Conservation (phyloP, 140 eudicot genomes). For the Flaveria floridana region DNA sequence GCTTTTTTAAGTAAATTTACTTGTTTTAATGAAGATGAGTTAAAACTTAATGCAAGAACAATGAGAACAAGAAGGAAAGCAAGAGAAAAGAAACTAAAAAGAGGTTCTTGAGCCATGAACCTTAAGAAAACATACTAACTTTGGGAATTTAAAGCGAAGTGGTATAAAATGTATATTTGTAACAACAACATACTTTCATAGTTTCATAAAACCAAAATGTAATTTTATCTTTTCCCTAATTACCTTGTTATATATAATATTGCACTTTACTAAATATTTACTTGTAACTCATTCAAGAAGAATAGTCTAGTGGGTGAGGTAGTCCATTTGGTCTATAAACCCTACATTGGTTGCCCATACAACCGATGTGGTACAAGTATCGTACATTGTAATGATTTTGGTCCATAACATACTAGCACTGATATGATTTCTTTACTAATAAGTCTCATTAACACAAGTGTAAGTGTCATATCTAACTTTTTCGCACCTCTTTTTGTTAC, state of each 20-base stretch:
- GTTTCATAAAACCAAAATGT: background rate
- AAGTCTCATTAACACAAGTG: too few relatives aligned
- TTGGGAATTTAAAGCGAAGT: background rate
- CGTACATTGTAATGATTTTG: too few relatives aligned
- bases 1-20: background rate
- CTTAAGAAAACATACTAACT: background rate
- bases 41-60: background rate
- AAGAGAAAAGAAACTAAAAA: conserved; percentile 1
- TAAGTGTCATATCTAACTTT: too few relatives aligned
- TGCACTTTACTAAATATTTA: too few relatives aligned
- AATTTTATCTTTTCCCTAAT: too few relatives aligned
- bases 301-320: too few relatives aligned
- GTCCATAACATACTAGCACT: too few relatives aligned
- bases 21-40: background rate
- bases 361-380: too few relatives aligned
- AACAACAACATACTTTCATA: background rate
- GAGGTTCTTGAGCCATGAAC: background rate
- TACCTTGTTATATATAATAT: too few relatives aligned
- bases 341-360: too few relatives aligned
- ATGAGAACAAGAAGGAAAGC: background rate
- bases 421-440: too few relatives aligned
- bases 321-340: too few relatives aligned
- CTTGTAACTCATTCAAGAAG: background rate
- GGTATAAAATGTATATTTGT: background rate
- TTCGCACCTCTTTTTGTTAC: background rate